phyloP scores from a whole-genome alignment of 345 rosid species.

The Euclidium syriacum region DNA sequence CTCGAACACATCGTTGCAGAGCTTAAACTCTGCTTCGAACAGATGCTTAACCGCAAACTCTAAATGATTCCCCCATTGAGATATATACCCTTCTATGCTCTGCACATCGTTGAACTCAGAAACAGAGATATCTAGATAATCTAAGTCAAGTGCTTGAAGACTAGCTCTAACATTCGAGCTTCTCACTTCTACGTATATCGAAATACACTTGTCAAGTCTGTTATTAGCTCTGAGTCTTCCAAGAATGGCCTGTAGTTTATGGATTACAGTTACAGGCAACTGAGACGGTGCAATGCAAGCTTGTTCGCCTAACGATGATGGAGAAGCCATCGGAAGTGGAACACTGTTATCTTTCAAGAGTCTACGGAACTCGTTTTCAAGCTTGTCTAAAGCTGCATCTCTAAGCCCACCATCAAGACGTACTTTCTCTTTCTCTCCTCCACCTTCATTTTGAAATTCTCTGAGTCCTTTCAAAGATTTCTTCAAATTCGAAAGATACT shows the following conservation, averaged over 20 bases:
- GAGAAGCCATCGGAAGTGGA: conserved; percentile 87
- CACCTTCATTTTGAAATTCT: conserved; percentile 41
- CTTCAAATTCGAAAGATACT: conserved; percentile 66
- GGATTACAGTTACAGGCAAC: conserved; percentile 77
- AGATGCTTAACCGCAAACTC: conserved; percentile 99
- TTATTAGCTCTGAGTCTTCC: conserved; percentile 84
- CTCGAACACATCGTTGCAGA: conserved; percentile 94
- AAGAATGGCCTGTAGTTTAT: conserved; percentile 84
- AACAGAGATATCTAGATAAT: conserved; percentile 85
- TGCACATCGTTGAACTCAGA: conserved; percentile 86
- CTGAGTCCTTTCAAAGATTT: conserved; percentile 56
- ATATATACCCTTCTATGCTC: conserved; percentile 80
- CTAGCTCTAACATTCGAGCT: conserved; percentile 86
- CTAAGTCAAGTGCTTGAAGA: conserved; percentile 84
- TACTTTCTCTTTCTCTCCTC: conserved; percentile 26
- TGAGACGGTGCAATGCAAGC: conserved; percentile 86
- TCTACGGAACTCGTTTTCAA: conserved; percentile 70
- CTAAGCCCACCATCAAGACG: conserved; percentile 83
- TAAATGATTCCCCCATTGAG: conserved; percentile 94
- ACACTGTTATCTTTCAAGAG: conserved; percentile 78
- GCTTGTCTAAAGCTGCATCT: conserved; percentile 73
- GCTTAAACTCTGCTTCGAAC: conserved; percentile 92
- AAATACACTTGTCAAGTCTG: conserved; percentile 72
- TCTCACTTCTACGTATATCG: conserved; percentile 87
- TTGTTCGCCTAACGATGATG: conserved; percentile 51